Percentiles rank a stretch among this genome's conserved stretches.
These are phyloP conservation scores for Zasmidium angulare DNA, from an alignment of 2,329 filamentous ascomycete genomes.

Conservation along the genomic window DNA sequence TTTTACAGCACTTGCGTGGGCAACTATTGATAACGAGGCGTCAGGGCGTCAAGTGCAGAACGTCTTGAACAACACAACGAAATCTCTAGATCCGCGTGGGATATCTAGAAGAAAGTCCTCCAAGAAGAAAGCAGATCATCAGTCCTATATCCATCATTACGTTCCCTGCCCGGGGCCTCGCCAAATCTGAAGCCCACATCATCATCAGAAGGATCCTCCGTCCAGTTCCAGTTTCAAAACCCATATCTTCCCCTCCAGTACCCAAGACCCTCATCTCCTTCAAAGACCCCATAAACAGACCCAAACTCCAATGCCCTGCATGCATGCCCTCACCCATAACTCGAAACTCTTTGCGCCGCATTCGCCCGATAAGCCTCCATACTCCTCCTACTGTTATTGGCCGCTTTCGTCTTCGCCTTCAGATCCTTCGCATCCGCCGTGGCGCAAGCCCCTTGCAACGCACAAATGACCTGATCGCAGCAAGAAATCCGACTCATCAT, in stretches of 20 bases:
- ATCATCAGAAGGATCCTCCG: background rate
- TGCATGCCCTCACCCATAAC: background rate
- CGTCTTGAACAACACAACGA: too few relatives aligned
- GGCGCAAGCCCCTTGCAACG: conserved; percentile 17
- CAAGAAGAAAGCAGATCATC: background rate
- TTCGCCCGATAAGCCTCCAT: background rate
- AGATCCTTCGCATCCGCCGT: conserved; percentile 1
- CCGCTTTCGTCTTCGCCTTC: background rate
- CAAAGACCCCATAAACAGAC: too few relatives aligned
- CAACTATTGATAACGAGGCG: too few relatives aligned
- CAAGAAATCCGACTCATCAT: conserved; percentile 9
- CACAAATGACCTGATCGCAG: conserved; percentile 20
- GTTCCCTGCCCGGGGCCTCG: background rate
- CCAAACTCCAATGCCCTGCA: too few relatives aligned
- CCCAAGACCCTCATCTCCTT: too few relatives aligned
- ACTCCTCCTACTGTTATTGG: background rate
- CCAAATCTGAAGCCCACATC: too few relatives aligned
- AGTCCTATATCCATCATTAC: background rate
- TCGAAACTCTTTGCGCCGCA: background rate
- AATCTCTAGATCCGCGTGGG: background rate
- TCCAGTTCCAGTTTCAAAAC: background rate
- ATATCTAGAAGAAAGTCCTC: background rate
- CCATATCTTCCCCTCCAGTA: background rate
- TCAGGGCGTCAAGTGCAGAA: too few relatives aligned
- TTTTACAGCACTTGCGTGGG: too few relatives aligned